Evolutionary conservation across 306 rosid species (phyloP), one percentile per base, ranked within the genome.

Genomic region (Ammopiptanthus mongolicus): DNA sequence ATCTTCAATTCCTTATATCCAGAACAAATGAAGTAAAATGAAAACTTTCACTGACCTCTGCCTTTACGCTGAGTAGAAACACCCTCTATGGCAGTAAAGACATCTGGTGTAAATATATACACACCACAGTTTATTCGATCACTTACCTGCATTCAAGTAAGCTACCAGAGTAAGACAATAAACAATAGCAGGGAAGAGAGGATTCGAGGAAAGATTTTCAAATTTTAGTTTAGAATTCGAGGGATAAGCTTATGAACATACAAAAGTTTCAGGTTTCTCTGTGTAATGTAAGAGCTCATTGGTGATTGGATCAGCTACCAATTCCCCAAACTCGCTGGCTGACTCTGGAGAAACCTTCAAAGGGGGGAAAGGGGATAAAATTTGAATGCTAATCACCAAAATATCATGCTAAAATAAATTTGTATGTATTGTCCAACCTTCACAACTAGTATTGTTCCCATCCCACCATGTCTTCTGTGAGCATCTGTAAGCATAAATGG

Each of bases 261-360:
- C 99, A 83, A 95, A 95, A 67, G 97, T 95, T 76, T 95, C 99
- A 6, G 99, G 99, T 76, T 86, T 95, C 81, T 95, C 99, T 3
- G 97, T 91, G 83, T 95, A 95, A 84, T 95, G 99, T 87, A 95
- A 82, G 47, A 95, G 87, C 76, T 95, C 99, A 33, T 92, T 87
- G 74, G 98, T 88, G 72, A 63, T 47, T 2, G 98, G 96, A 90
- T 95, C 97, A 53, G 99, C 92, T 8, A 95, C 92, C 73, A 95
- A 86, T 78, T 95, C 99, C 52, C 99, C 99, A 70, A 95, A 95
- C 78, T 89, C 82, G 77, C 80, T 74, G 10, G 97, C 99, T 31
- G 92, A 78, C 70, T 95, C 99, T 1, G 96, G 90, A 69, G 97
- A 92, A 82, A 95, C 99, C 99, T 95, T 76, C 56, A 77, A 34